phyloP scores from a whole-genome alignment of 106 monocot genomes.

The Phalaenopsis aphrodite region DNA sequence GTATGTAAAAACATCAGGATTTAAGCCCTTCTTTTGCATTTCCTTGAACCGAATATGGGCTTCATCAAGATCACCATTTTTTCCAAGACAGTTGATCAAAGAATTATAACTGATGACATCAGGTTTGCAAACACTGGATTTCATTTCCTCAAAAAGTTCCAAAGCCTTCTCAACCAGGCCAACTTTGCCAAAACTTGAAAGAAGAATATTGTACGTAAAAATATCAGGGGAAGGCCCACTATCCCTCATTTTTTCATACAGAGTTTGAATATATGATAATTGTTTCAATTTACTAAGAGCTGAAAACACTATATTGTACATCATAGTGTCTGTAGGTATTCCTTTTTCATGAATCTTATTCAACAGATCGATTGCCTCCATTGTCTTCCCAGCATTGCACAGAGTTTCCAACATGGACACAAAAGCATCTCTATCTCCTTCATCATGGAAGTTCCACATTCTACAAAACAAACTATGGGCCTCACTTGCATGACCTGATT shows the following conservation, averaged over 20 bases:
- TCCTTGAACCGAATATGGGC: slow-evolving; percentile 87
- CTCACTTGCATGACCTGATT: slow-evolving; percentile 75
- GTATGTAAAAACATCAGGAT: slow-evolving; percentile 87
- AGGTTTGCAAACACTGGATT: slow-evolving; percentile 59
- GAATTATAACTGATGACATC: slow-evolving; percentile 98
- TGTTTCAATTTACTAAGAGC: slow-evolving; percentile 69
- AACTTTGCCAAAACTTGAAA: slow-evolving; percentile 76
- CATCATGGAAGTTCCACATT: slow-evolving; percentile 66
- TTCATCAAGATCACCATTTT: slow-evolving; percentile 90
- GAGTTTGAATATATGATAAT: slow-evolving; percentile 29
- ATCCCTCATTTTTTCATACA: slow-evolving; percentile 70
- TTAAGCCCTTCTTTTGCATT: slow-evolving; percentile 91
- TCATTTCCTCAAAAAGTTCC: slow-evolving; percentile 81
- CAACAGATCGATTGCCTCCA: slow-evolving; percentile 81
- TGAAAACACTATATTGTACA: slow-evolving; percentile 83
- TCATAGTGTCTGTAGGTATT: slow-evolving; percentile 48
- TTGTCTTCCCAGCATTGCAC: slow-evolving; percentile 65
- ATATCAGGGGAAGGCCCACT: slow-evolving; percentile 59
- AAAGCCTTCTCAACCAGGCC: slow-evolving; percentile 56
- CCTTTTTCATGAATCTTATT: slow-evolving; percentile 78
- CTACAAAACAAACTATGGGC: slow-evolving; percentile 81
- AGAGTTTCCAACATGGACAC: slow-evolving; percentile 78
- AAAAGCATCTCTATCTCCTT: slow-evolving; percentile 65
- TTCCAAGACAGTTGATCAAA: slow-evolving; percentile 83
- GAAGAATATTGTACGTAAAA: slow-evolving; percentile 91